Evolutionary conservation across 345 rosid species (phyloP).

Genomic region (Dipteronia dyeriana): DNA sequence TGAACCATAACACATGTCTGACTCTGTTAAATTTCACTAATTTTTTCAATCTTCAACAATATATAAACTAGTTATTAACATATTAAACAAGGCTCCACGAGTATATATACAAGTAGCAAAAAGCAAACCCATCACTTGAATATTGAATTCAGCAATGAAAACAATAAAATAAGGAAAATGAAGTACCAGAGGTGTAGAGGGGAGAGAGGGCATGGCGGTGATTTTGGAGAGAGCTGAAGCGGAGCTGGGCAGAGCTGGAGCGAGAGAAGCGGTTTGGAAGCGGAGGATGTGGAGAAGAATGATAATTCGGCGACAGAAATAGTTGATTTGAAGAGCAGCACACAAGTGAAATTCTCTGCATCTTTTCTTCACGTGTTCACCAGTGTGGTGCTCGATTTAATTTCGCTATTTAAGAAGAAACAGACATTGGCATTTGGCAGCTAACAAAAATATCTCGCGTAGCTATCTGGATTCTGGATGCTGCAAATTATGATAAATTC

Average conservation of each 20-base stretch:
- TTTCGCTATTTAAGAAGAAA: background rate
- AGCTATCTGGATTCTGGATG: background rate
- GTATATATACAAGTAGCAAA: background rate
- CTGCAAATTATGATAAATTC: no score
- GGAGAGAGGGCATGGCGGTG: conserved; percentile 28
- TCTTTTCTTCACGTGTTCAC: conserved; percentile 4
- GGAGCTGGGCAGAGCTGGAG: conserved; percentile 26
- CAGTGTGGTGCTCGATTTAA: background rate
- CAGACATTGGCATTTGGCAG: background rate
- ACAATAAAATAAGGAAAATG: background rate
- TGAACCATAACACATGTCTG: background rate
- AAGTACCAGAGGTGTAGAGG: conserved; percentile 43
- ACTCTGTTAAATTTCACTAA: background rate
- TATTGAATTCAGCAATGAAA: background rate
- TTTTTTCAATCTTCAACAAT: background rate
- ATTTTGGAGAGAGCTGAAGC: conserved; percentile 26
- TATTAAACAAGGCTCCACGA: background rate
- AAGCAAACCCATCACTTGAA: background rate
- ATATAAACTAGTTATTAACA: background rate
- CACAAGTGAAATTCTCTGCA: conserved; percentile 47
- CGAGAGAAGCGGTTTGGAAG: conserved; percentile 19
- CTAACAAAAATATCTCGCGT: background rate
- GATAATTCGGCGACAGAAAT: conserved; percentile 28
- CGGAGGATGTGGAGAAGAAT: background rate
- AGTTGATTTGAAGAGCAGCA: conserved; percentile 43